A percentile compares a stretch with the other conserved stretches of the same genome.
phyloP scores from a whole-genome alignment of 2,329 filamentous ascomycete species.

The Stromatinia cepivora region DNA sequence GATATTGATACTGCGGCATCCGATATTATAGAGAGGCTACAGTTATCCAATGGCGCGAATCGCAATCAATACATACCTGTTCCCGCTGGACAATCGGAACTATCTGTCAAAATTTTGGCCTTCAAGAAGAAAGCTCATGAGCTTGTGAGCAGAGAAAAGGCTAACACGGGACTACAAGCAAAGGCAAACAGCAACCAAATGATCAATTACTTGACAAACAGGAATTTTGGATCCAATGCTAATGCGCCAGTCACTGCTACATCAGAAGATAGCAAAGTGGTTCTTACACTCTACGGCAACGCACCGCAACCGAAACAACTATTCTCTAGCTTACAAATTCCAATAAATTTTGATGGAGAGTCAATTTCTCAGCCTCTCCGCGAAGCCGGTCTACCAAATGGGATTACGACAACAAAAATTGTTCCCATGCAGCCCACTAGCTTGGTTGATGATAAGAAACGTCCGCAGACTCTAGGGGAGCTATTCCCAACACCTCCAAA shows the following conservation, averaged over 20 bases:
- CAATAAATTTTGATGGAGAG: conserved; percentile 42
- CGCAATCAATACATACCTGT: conserved; percentile 34
- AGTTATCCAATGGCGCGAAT: conserved; percentile 40
- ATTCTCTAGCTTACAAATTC: conserved; percentile 78
- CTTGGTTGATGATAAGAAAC: conserved; percentile 50
- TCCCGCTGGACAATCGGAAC: conserved; percentile 31
- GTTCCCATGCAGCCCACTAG: conserved; percentile 51
- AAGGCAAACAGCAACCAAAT: conserved; percentile 36
- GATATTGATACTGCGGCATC: conserved; percentile 55
- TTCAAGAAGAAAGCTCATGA: conserved; percentile 65
- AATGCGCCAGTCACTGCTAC: conserved; percentile 41
- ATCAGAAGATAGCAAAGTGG: conserved; percentile 53
- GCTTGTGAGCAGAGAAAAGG: conserved; percentile 61
- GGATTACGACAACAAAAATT: conserved; percentile 69
- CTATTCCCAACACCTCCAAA: conserved; percentile 68
- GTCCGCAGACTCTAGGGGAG: conserved; percentile 67
- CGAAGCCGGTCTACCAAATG: conserved; percentile 69
- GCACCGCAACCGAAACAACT: conserved; percentile 74
- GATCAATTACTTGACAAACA: conserved; percentile 28
- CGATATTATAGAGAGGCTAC: conserved; percentile 51
- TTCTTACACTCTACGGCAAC: conserved; percentile 76
- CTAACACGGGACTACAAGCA: conserved; percentile 48
- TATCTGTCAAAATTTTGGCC: conserved; percentile 35
- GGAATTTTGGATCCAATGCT: conserved; percentile 27
- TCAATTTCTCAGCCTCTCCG: conserved; percentile 50